phyloP scores from a whole-genome alignment of 73 alveolate species.

The Paramecium sonneborni region DNA sequence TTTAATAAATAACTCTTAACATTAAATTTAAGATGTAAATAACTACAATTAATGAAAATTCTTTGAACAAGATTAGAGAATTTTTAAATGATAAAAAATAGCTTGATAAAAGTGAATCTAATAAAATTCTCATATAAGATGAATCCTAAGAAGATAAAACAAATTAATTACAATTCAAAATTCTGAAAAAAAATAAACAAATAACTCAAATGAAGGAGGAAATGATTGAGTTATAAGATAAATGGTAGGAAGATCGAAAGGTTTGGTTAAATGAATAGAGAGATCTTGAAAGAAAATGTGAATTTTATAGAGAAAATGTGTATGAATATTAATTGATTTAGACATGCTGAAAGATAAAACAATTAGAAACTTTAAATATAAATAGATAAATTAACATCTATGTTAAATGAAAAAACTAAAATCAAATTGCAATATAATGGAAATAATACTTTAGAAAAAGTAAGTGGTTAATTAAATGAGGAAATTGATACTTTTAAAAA shows the following conservation, averaged over 20 bases:
- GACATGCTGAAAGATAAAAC: conserved; percentile 45
- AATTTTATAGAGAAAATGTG: conserved; percentile 36
- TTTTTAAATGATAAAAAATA: too few species aligned
- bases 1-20: too few species aligned
- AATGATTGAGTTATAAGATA: not conserved
- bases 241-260: conserved; percentile 34
- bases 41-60: too few species aligned
- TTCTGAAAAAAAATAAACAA: conserved; percentile 32
- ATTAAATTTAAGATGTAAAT: too few species aligned
- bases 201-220: conserved; percentile 27
- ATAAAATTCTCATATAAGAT: too few species aligned
- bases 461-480: conserved; percentile 2
- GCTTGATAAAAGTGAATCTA: too few species aligned
- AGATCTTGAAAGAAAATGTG: conserved; percentile 17
- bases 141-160: too few species aligned
- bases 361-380: not conserved
- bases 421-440: not conserved
- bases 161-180: conserved; percentile 13
- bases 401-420: not conserved
- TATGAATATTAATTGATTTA: not conserved
- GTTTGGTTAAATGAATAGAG: conserved; percentile 25
- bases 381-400: not conserved
- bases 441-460: conserved; percentile 19
- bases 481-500: conserved; percentile 10
- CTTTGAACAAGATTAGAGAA: too few species aligned